A percentile compares a stretch with the other conserved stretches of the same genome.
phyloP scores from a whole-genome alignment of 371 early-diverging fungal genomes.

The Dipsacomyces acuminosporus region DNA sequence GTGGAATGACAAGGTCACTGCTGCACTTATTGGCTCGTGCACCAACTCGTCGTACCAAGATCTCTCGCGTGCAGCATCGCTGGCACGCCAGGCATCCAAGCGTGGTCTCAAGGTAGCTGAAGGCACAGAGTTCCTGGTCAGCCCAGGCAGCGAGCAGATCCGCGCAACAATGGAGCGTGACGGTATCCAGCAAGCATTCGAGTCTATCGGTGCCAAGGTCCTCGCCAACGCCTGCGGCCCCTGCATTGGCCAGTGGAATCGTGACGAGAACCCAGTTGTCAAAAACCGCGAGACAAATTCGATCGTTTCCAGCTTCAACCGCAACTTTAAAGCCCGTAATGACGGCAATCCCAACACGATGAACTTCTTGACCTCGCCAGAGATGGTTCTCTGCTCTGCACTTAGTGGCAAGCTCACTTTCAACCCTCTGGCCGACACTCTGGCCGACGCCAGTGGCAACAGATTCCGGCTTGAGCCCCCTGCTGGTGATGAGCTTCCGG shows the following conservation, averaged over 20 bases:
- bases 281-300: conserved; percentile 71
- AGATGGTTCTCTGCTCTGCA: conserved; percentile 91
- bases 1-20: conserved; percentile 84
- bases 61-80: conserved; percentile 84
- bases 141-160: conserved; percentile 96
- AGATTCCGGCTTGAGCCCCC: conserved; percentile 79
- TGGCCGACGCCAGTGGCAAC: conserved; percentile 66
- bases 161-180: conserved; percentile 94
- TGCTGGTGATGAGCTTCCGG: conserved; percentile 79
- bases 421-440: conserved; percentile 84
- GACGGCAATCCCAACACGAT: conserved; percentile 92
- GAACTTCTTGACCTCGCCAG: conserved; percentile 93
- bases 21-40: conserved; percentile 90
- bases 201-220: conserved; percentile 78
- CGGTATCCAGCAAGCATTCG: conserved; percentile 78
- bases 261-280: conserved; percentile 58
- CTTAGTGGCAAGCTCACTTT: conserved; percentile 83
- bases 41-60: conserved; percentile 97
- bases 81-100: conserved; percentile 77
- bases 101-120: conserved; percentile 64
- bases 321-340: conserved; percentile 94
- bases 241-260: conserved; percentile 92
- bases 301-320: conserved; percentile 93
- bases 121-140: conserved; percentile 81
- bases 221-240: conserved; percentile 88